Base-by-base conservation (phyloP, 345 rosid species). In the Eucalyptus tenuipes region DNA sequence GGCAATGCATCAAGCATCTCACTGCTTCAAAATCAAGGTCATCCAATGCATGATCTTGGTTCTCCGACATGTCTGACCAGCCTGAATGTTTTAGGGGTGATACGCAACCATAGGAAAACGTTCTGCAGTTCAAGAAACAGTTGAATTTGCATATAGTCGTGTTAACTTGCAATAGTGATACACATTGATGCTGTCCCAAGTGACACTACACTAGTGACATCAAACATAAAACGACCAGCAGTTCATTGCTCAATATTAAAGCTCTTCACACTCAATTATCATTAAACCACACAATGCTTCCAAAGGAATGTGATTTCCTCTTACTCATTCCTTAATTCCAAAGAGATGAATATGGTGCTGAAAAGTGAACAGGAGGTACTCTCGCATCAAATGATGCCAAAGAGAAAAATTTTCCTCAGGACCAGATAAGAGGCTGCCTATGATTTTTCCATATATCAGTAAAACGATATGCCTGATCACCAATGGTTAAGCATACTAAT, bases 1-100 rank as follows among this genome's bases (percentile, higher is more conserved):
- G 87, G 55, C 37, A 85, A 42, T 88, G 75, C 47, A 75, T 47
- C 27, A 17, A 48, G 57, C 17, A n/a, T 82, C 94, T 91, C 92
- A 95, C 99, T 94, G 90, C 92, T 91, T 94, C 92, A 89, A 85
- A 89, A 90, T 93, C 95, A 87, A 92, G 85, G 86, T 93, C 95
- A 86, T 90, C 89, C 85, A 88, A 82, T 87, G 87, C 89, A 89
- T 40, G 57, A 87, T 88, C 87, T 88, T 61, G 85, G 49, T 85
- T 91, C 82, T 89, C 90, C 85, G 92, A 91, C 82, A 89, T 88
- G 89, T 89, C 89, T 31, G 84, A 90, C 86, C 85, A 90, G 90
- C 93, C 93, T 59, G 90, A 88, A 87, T 88, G 90, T 75, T 93
- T 96, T 91, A 89, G 88, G 24, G 93, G 92, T 87, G 95, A 89